Conservation (phyloP, 208 protist genomes). For the Borovskyia barvae region DNA sequence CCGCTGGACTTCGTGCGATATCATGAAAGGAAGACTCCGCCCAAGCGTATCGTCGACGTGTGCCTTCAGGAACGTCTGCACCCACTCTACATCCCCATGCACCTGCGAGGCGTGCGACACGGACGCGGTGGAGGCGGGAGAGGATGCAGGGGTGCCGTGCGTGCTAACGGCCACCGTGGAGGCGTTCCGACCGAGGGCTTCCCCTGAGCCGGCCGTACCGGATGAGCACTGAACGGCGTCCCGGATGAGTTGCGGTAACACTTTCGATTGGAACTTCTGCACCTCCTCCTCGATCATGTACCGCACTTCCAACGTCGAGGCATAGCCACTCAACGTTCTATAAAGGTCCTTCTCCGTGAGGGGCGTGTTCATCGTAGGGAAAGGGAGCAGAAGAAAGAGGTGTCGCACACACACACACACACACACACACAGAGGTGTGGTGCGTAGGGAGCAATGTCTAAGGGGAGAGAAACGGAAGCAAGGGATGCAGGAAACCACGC, state of each 20-base stretch:
- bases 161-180: neutral
- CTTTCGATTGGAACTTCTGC: constrained; percentile 31
- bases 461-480: no score
- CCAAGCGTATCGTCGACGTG: constrained; percentile 25
- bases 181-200: neutral
- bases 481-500: no score
- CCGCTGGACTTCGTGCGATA: constrained; percentile 28
- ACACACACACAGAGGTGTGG: no score
- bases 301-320: constrained; percentile 58
- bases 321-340: constrained; percentile 31
- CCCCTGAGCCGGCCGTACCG: neutral
- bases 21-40: constrained; percentile 13
- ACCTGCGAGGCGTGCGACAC: neutral
- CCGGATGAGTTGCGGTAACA: constrained; percentile 9
- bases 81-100: constrained; percentile 18
- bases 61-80: constrained; percentile 28
- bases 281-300: constrained; percentile 58
- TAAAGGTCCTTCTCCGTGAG: constrained; percentile 38
- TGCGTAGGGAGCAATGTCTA: no score
- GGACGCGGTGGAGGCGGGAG: neutral
- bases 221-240: neutral
- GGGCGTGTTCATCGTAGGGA: constrained; percentile 7
- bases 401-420: no score
- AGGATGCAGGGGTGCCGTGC: neutral
- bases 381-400: no score